These are phyloP conservation scores for Puccinia hordei DNA, from an alignment of 1,284 basidiomycete species.

Conservation along the genomic window DNA sequence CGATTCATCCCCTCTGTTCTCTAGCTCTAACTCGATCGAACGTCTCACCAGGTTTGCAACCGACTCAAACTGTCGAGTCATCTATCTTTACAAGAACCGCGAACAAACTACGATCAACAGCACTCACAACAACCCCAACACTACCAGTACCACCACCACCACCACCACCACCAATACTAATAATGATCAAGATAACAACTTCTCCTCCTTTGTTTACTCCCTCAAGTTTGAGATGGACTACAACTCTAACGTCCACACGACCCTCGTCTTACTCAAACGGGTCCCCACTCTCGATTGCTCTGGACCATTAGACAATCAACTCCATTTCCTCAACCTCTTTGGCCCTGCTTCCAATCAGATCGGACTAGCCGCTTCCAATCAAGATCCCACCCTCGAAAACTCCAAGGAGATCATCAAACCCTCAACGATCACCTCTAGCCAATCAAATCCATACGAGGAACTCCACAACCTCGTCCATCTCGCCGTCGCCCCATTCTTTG, in stretches of 20 bases:
- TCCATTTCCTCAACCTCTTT: constrained; percentile 89
- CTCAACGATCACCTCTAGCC: constrained; percentile 59
- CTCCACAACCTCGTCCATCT: constrained; percentile 93
- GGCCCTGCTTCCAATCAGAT: constrained; percentile 70
- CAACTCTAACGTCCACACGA: constrained; percentile 76
- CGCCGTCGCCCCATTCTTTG: constrained; percentile 97
- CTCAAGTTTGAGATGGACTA: constrained; percentile 76
- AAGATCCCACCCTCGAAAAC: constrained; percentile 50
- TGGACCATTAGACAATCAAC: constrained; percentile 76
- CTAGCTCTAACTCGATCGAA: constrained; percentile 68
- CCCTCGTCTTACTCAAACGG: constrained; percentile 92
- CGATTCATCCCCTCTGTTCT: constrained; percentile 64
- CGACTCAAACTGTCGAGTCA: constrained; percentile 65
- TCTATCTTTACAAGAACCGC: constrained; percentile 76
- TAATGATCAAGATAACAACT: constrained; percentile 29
- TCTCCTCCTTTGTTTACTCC: constrained; percentile 66
- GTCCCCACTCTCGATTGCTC: constrained; percentile 77
- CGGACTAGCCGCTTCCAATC: constrained; percentile 12
- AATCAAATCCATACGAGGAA: constrained; percentile 80
- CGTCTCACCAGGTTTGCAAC: constrained; percentile 71
- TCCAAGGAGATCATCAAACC: constrained; percentile 52
- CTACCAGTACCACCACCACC: background rate
- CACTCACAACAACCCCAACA: background rate
- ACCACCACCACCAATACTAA: background rate
- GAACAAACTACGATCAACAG: constrained; percentile 70